These are phyloP conservation scores for Botrytis tulipae DNA, from an alignment of 2,329 filamentous ascomycete species.

Conservation along the genomic window DNA sequence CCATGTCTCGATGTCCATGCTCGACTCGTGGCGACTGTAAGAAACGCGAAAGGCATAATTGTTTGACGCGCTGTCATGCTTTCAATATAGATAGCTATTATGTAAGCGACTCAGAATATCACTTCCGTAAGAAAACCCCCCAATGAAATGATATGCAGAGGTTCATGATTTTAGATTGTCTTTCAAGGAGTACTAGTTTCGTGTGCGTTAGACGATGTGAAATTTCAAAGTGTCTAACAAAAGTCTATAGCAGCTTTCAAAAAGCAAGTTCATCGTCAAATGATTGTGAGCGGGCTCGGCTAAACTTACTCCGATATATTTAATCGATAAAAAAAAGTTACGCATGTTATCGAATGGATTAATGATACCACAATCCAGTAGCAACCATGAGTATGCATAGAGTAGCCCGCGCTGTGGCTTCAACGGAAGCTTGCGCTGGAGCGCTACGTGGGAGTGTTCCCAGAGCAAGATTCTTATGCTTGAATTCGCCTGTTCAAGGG, in stretches of 20 bases:
- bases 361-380: constrained; percentile 8
- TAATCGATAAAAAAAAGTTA: constrained; percentile 25
- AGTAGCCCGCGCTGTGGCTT: constrained; percentile 34
- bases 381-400: constrained; percentile 35
- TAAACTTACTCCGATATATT: constrained; percentile 14
- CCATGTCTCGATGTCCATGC: constrained; percentile 15
- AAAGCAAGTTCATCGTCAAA: neutral
- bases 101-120: neutral
- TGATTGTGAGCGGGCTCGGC: constrained; percentile 8
- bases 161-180: neutral
- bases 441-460: constrained; percentile 28
- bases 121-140: neutral
- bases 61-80: constrained; percentile 17
- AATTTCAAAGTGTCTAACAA: neutral
- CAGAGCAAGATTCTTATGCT: constrained; percentile 35
- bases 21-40: neutral
- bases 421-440: constrained; percentile 30
- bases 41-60: constrained; percentile 8
- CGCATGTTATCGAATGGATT: constrained; percentile 14
- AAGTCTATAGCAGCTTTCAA: neutral
- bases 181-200: neutral
- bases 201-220: no score
- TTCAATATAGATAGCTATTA: neutral
- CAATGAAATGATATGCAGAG: neutral
- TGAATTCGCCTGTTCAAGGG: constrained; percentile 32